Evolutionary conservation across 2,329 filamentous ascomycete genomes (phyloP).

Genomic region (Aspergillus eucalypticola): DNA sequence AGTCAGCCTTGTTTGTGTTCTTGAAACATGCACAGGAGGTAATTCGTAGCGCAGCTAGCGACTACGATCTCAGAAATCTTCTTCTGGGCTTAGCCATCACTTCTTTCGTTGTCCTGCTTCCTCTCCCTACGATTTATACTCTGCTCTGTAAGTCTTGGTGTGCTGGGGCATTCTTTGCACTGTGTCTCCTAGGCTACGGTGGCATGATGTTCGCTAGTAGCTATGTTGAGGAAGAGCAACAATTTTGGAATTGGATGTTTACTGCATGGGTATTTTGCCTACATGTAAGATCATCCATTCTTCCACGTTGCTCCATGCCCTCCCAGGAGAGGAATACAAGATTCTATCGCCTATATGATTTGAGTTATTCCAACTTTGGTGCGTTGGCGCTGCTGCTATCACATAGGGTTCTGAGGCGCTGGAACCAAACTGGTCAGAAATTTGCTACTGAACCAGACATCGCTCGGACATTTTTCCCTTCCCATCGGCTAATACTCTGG

Average conservation of each 20-base stretch:
- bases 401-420: slow-evolving; percentile 70
- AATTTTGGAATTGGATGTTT: slow-evolving; percentile 95
- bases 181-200: slow-evolving; percentile 65
- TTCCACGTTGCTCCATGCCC: neutral
- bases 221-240: slow-evolving; percentile 96
- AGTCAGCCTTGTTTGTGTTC: slow-evolving; percentile 53
- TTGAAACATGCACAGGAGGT: slow-evolving; percentile 70
- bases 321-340: neutral
- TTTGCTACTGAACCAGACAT: slow-evolving; percentile 89
- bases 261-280: slow-evolving; percentile 51
- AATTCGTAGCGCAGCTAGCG: slow-evolving; percentile 88
- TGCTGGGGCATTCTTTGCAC: slow-evolving; percentile 44
- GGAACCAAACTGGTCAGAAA: slow-evolving; percentile 98
- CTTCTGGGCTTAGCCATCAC: slow-evolving; percentile 39
- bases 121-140: slow-evolving; percentile 33
- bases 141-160: slow-evolving; percentile 29
- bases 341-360: neutral
- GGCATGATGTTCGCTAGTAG: slow-evolving; percentile 97
- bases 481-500: slow-evolving; percentile 72
- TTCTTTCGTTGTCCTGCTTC: slow-evolving; percentile 45
- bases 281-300: slow-evolving; percentile 38
- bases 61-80: slow-evolving; percentile 70
- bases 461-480: slow-evolving; percentile 67
- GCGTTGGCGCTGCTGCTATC: slow-evolving; percentile 56
- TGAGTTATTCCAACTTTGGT: slow-evolving; percentile 17